phyloP scores from a whole-genome alignment of 495 filamentous ascomycete genomes.

The Friedmanniomyces endolithicus region DNA sequence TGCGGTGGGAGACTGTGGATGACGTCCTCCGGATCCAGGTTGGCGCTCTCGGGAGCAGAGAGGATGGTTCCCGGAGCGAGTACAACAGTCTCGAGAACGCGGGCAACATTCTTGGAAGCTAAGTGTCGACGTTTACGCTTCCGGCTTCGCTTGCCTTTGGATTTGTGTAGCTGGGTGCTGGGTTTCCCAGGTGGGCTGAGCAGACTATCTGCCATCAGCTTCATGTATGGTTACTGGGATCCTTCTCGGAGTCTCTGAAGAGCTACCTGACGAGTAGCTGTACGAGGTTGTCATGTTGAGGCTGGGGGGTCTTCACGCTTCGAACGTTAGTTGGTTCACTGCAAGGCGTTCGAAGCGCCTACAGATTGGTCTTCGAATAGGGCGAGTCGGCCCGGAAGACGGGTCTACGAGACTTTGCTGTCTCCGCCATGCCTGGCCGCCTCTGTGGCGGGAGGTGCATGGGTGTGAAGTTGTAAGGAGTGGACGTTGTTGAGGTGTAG shows the following conservation, averaged over 20 bases:
- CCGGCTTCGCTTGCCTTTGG: slow-evolving; percentile 1
- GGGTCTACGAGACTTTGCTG: neutral
- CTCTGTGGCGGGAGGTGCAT: neutral
- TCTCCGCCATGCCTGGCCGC: neutral
- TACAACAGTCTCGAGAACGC: too few species aligned
- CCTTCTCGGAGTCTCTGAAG: slow-evolving; percentile 42
- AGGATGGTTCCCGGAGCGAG: too few species aligned
- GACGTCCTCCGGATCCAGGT: neutral
- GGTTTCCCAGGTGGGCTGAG: slow-evolving; percentile 13
- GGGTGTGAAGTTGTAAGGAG: neutral
- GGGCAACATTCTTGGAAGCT: neutral
- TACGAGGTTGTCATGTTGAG: neutral
- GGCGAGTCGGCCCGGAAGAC: slow-evolving; percentile 1
- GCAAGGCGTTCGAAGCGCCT: neutral
- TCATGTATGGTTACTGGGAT: slow-evolving; percentile 18
- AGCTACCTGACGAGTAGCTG: slow-evolving; percentile 36
- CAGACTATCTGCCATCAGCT: neutral
- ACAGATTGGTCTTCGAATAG: neutral
- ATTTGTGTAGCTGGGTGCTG: neutral
- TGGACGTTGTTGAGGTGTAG: neutral
- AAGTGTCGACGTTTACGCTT: neutral
- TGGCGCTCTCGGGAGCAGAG: too few species aligned
- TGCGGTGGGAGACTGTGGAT: neutral
- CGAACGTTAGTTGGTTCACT: neutral
- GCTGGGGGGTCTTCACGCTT: slow-evolving; percentile 1